Percentiles rank a stretch among this genome's conserved stretches.
Conservation (phyloP, 768 basidiomycete genomes). For the Lactarius vividus region DNA sequence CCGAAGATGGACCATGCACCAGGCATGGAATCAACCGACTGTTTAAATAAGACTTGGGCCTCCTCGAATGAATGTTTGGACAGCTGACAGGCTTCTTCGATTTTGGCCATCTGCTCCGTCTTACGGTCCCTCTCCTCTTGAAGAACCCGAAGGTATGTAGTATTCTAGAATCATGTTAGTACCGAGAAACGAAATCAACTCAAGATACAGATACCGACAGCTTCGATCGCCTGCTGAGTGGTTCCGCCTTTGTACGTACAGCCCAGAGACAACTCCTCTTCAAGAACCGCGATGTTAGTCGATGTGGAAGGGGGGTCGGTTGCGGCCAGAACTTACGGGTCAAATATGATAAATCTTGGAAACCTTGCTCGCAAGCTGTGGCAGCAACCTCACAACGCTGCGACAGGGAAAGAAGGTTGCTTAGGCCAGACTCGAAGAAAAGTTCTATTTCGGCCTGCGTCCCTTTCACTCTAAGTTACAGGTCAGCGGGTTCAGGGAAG, state of each 20-base stretch:
- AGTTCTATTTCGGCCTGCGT: neutral
- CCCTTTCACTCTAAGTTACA: neutral
- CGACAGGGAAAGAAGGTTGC: neutral
- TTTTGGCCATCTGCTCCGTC: neutral
- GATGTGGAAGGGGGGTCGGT: neutral
- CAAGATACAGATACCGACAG: neutral
- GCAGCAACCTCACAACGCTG: conserved; percentile 4
- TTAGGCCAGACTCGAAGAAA: conserved; percentile 4
- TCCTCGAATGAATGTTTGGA: conserved; percentile 4
- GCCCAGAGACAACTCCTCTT: neutral
- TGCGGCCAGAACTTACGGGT: neutral
- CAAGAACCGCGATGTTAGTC: neutral
- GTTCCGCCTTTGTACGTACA: conserved; percentile 5
- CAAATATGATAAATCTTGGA: conserved; percentile 2
- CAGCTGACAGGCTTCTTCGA: conserved; percentile 1
- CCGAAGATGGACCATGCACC: conserved; percentile 1
- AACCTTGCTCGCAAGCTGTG: conserved; percentile 1
- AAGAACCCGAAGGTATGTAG: neutral
- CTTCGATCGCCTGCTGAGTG: neutral
- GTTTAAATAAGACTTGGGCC: neutral
- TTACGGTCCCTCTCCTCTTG: neutral
- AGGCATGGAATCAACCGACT: conserved; percentile 1
- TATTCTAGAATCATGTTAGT: neutral
- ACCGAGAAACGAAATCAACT: neutral
- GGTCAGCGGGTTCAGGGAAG: neutral